phyloP scores from a whole-genome alignment of 106 monocot genomes.

The Dioscorea alata region DNA sequence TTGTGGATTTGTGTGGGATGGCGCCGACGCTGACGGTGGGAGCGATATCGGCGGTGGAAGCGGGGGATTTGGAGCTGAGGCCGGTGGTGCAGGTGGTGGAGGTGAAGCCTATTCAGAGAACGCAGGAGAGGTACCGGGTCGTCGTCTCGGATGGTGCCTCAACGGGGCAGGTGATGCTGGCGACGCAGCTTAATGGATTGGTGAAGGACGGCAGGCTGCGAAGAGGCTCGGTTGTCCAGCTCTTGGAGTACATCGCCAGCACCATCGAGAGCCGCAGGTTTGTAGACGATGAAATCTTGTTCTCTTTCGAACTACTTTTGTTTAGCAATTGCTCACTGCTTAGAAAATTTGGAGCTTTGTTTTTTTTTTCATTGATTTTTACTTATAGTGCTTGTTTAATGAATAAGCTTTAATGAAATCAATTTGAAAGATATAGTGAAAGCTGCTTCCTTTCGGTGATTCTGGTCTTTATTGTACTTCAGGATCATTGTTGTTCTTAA shows the following conservation, averaged over 20 bases:
- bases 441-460: neutral
- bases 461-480: slow-evolving; percentile 11
- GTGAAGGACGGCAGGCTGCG: slow-evolving; percentile 36
- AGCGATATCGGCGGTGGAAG: slow-evolving; percentile 50
- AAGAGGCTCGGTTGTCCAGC: slow-evolving; percentile 71
- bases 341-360: neutral
- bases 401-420: neutral
- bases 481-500: slow-evolving; percentile 89
- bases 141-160: slow-evolving; percentile 68
- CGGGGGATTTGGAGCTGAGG: slow-evolving; percentile 68
- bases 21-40: slow-evolving; percentile 59
- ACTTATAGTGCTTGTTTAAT: neutral
- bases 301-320: neutral
- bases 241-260: slow-evolving; percentile 77
- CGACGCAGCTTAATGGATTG: slow-evolving; percentile 52
- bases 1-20: no score
- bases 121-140: slow-evolving; percentile 60
- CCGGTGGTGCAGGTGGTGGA: slow-evolving; percentile 84
- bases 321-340: neutral
- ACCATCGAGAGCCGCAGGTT: slow-evolving; percentile 57
- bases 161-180: slow-evolving; percentile 59
- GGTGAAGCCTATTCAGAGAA: slow-evolving; percentile 22
- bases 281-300: neutral
- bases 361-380: neutral
- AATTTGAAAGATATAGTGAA: neutral